A percentile compares a stretch with the other conserved stretches of the same genome.
phyloP scores from a whole-genome alignment of 768 basidiomycete genomes.

The Rhodotorula babjevae region DNA sequence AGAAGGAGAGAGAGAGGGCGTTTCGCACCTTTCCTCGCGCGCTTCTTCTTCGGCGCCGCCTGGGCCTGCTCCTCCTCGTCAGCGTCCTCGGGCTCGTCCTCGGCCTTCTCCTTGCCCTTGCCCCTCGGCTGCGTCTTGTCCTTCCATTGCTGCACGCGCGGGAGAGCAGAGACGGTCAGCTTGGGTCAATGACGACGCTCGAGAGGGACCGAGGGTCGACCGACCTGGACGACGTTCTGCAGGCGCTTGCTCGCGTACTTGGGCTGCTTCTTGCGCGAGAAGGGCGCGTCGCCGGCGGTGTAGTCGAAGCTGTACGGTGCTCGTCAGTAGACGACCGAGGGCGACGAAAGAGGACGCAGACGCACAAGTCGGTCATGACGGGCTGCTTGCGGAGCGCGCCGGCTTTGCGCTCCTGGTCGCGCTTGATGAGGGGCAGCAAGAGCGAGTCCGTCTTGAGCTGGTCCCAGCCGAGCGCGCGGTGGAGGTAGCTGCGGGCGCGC shows the following conservation, averaged over 20 bases:
- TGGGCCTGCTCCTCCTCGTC: background rate
- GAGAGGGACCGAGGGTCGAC: background rate
- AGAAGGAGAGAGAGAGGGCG: too few species aligned
- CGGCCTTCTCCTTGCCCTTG: constrained; percentile 11
- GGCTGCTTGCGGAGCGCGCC: constrained; percentile 10
- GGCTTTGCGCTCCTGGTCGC: constrained; percentile 35
- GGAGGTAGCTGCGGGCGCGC: constrained; percentile 25
- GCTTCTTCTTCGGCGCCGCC: constrained; percentile 9
- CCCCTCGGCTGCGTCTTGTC: constrained; percentile 11
- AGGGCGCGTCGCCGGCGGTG: constrained; percentile 24
- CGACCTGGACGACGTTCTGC: constrained; percentile 39
- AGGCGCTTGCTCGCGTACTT: constrained; percentile 35
- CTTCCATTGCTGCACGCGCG: constrained; percentile 19
- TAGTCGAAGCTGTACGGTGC: constrained; percentile 26
- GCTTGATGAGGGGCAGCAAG: constrained; percentile 40
- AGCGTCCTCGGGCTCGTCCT: background rate
- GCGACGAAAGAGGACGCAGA: background rate
- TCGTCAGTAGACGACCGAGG: background rate
- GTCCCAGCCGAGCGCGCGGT: constrained; percentile 37
- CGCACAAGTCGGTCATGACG: constrained; percentile 31
- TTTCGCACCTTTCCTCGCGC: background rate
- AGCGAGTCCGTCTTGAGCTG: constrained; percentile 31
- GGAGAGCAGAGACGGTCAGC: background rate
- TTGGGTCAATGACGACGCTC: background rate
- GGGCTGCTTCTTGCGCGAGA: constrained; percentile 19